These are phyloP conservation scores for Biscutella laevigata DNA, from an alignment of 441 rosid genomes.

Conservation along the genomic window DNA sequence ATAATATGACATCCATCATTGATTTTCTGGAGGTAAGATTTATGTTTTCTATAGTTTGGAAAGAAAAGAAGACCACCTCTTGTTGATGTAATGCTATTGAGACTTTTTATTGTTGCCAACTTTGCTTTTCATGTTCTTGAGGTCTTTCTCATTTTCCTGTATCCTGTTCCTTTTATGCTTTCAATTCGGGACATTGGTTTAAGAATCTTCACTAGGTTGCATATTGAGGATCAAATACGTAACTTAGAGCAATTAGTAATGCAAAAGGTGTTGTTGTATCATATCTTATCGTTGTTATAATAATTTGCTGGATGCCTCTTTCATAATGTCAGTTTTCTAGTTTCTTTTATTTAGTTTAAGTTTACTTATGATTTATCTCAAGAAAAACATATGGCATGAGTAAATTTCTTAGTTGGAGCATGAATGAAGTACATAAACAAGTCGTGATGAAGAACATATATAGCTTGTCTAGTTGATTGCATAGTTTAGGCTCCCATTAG, in stretches of 20 bases:
- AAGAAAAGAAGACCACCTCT: not conserved
- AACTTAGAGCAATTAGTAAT: not conserved
- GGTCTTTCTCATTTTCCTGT: not conserved
- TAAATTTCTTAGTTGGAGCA: slow-evolving; percentile 7
- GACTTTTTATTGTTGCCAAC: not conserved
- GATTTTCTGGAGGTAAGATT: slow-evolving; percentile 59
- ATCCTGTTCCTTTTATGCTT: not conserved
- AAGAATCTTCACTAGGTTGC: slow-evolving; percentile 8
- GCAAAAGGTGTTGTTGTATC: not conserved
- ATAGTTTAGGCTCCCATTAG: slow-evolving; percentile 3
- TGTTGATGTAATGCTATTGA: slow-evolving; percentile 7
- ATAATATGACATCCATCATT: slow-evolving; percentile 38
- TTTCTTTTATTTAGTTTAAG: not conserved
- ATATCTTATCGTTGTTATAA: not conserved
- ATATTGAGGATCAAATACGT: slow-evolving; percentile 7
- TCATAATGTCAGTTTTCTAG: slow-evolving; percentile 8
- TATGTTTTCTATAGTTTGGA: slow-evolving; percentile 1
- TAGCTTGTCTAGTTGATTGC: slow-evolving; percentile 5
- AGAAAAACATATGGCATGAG: not conserved
- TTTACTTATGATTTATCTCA: not conserved
- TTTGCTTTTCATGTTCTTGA: not conserved
- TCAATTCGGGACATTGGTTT: not conserved
- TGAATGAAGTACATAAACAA: not conserved
- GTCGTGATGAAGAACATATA: not conserved
- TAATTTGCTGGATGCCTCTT: not conserved